phyloP scores from a whole-genome alignment of 179 eudicot species.

The Camellia oleifera region DNA sequence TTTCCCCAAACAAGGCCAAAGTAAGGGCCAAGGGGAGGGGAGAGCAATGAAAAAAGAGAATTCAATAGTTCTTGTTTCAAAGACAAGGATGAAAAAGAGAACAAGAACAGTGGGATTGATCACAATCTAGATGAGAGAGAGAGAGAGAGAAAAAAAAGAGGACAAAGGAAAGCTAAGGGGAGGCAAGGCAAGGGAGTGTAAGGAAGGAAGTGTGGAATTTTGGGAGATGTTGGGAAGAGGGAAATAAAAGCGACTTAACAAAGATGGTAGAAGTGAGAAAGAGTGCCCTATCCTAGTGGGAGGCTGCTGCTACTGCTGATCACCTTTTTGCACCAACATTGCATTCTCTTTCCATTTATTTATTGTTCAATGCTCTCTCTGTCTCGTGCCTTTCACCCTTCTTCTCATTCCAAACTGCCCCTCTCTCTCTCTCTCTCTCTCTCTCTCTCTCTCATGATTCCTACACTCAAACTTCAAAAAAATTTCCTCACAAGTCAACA shows the following conservation, averaged over 20 bases:
- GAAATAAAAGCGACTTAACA: conserved; percentile 16
- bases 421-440: conserved; percentile 8
- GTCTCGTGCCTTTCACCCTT: not conserved
- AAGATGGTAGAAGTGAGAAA: not conserved
- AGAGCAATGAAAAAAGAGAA: not conserved
- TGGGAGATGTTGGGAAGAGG: not conserved
- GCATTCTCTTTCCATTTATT: not conserved
- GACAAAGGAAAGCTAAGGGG: not conserved
- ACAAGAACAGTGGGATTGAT: not conserved
- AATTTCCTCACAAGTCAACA: too few species aligned
- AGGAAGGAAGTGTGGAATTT: not conserved
- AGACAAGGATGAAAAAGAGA: not conserved
- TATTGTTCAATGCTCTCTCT: not conserved
- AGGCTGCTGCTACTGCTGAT: not conserved
- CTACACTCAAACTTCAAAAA: too few species aligned
- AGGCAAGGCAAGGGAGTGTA: not conserved
- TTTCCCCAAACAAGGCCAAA: not conserved
- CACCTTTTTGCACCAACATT: not conserved
- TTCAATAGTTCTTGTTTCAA: not conserved
- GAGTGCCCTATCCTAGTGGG: too few species aligned
- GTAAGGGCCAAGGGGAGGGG: not conserved
- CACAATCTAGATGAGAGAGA: not conserved
- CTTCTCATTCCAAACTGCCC: not conserved
- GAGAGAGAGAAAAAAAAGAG: not conserved
- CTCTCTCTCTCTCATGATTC: too few species aligned